These are phyloP conservation scores for Lycium ferocissimum DNA, from an alignment of 257 asterid genomes.

Conservation along the genomic window DNA sequence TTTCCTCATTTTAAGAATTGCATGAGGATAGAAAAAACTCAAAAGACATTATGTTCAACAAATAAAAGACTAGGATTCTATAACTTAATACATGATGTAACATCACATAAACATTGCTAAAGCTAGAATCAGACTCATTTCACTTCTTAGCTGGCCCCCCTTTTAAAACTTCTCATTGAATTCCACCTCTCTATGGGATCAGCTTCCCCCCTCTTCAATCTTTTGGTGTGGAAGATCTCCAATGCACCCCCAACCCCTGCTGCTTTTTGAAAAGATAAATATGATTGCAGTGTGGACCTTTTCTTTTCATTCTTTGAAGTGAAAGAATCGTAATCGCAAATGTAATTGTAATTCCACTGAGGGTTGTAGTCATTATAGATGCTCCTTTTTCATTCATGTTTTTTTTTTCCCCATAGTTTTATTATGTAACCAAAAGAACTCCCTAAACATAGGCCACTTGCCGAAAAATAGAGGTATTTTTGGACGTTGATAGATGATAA, in stretches of 20 bases:
- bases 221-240: not conserved
- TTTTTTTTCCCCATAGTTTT: not conserved
- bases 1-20: not conserved
- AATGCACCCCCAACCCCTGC: not conserved
- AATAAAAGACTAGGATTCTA: not conserved
- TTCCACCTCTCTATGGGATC: not conserved
- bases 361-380: conserved; percentile 15
- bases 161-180: not conserved
- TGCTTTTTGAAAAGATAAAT: not conserved
- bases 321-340: not conserved
- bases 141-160: not conserved
- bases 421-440: not conserved
- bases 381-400: not conserved
- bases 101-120: not conserved
- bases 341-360: not conserved
- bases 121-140: not conserved
- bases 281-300: conserved; percentile 11
- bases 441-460: not conserved
- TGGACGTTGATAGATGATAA: not conserved
- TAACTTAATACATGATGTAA: conserved; percentile 12
- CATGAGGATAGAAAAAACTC: not conserved
- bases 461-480: not conserved
- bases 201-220: not conserved
- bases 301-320: conserved; percentile 8
- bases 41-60: not conserved